Base-by-base conservation (phyloP, 2,329 filamentous ascomycete genomes). In the Fusarium guadeloupense region DNA sequence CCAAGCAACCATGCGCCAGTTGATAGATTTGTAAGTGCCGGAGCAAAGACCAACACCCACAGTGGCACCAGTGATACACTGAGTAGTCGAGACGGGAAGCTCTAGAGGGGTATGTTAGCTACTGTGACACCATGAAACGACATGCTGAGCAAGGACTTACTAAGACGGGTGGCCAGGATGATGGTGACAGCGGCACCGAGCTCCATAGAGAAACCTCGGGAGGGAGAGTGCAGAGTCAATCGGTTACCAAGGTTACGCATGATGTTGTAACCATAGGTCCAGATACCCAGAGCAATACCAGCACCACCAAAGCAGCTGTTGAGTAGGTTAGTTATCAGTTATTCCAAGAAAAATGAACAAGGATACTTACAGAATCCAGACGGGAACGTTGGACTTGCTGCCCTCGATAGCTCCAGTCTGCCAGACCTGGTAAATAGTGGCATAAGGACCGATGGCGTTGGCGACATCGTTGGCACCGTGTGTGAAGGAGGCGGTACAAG, bases 391-490 rank as follows among this genome's bases (percentile, higher is more conserved):
- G 0, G 81, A 72, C 69, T 82, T 80, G 60, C 72, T 77, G 1
- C 71, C 69, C 1, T 75, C 71, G 1, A 86, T 67, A 0, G 62
- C 70, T 8, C 81, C 83, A 0, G 76, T 79, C 13, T 73, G 62
- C 84, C 85, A 90, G 60, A 88, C 81, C 51, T 84, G 76, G 74
- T 81, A 90, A 62, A 89, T 85, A 50, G 85, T 84, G 3, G 87
- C 84, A 68, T 84, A 88, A 2, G 87, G 87, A 3, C 83, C 86
- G 50, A 87, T 82, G 8, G 86, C 85, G 66, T 83, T 89, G 68
- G 83, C 78, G 9, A 89, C 84, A 65, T 89, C 87, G 72, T 89
- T 90, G 63, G 86, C 85, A 20, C 87, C 87, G 74, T 90, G 86
- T 0, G 84, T 84, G 65, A 89, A 88, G 0, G 85, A 87, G 4